Conservation (phyloP, 345 rosid species). For the Geranium brycei region DNA sequence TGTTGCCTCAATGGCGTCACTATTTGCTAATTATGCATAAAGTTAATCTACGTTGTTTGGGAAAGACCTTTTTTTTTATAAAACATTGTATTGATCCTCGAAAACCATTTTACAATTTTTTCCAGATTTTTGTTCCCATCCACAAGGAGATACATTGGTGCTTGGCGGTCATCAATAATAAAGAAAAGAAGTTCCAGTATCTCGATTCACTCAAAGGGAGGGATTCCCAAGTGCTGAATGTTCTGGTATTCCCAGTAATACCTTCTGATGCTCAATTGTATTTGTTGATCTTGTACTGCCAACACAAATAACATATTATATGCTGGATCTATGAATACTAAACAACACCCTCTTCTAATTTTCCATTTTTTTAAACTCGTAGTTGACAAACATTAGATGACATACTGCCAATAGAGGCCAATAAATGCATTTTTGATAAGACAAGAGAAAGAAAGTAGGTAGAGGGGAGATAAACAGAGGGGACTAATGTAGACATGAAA, state of each 20-base stretch:
- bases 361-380: not conserved
- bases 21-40: not conserved
- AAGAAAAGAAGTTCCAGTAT: constrained; percentile 78
- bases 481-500: not conserved
- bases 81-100: not conserved
- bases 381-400: not conserved
- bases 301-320: not conserved
- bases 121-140: constrained; percentile 90
- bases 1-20: no score
- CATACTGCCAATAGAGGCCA: not conserved
- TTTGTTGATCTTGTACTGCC: not conserved
- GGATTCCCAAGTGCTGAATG: constrained; percentile 41
- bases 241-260: constrained; percentile 37
- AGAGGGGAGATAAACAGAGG: not conserved
- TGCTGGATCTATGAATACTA: not conserved
- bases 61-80: not conserved
- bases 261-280: not conserved
- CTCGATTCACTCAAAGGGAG: constrained; percentile 89
- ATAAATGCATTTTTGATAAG: not conserved
- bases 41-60: not conserved
- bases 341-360: not conserved
- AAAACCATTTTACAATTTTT: constrained; percentile 8
- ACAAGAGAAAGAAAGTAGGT: not conserved
- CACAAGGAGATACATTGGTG: constrained; percentile 92
- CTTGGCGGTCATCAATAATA: constrained; percentile 74